Evolutionary conservation across 108 stramenopile species (phyloP), one percentile per base, ranked within the genome.

Genomic region (Parietichytrium sp.): DNA sequence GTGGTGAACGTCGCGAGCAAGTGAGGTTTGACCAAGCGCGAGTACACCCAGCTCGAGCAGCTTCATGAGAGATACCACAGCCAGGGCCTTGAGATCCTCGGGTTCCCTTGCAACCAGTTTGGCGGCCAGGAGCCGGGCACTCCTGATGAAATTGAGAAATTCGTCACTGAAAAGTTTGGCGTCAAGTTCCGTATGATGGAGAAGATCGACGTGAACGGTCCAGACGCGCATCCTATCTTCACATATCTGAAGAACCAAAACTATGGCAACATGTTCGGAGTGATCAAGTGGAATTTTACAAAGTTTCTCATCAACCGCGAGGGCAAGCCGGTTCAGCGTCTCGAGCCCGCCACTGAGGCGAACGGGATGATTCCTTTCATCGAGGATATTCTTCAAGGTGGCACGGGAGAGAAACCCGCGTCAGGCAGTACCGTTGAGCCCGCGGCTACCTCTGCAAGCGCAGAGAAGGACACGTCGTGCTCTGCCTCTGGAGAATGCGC

Each of bases 101-200:
- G 85, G 18, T 89, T 90, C 53, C 90, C 90, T 15, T 90, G 87
- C 85, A 89, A 90, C 78, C 84, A 88, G 77, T 90, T 90, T 54
- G 89, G 88, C 27, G 49, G 25, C 15, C 84, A 90, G 79, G 88
- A 87, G 55, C 79, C 81, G 0, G 47, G 18, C 36, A n/a, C 45
- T 10, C 6, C 4, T 15, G 54, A 3, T 4, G 83, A 12, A 20
- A 29, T 77, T 38, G 18, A 1, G 2, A 61, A 0, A 23, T 33
- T 27, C 72, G 47, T 38, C 77, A 45, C 16, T 4, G 78, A 55
- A 30, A 47, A 30, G 31, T 82, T 84, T 51, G 83, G 85, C 8
- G 84, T 54, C 23, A 85, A 48, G 12, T 88, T 86, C 79, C 81
- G 61, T 29, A n/a, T 88, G 18, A 52, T 85, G 38, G 89, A 52